Evolutionary conservation across 2,329 filamentous ascomycete species (phyloP), one percentile per base, ranked within the genome.

Genomic region (Colletotrichum tropicicola): DNA sequence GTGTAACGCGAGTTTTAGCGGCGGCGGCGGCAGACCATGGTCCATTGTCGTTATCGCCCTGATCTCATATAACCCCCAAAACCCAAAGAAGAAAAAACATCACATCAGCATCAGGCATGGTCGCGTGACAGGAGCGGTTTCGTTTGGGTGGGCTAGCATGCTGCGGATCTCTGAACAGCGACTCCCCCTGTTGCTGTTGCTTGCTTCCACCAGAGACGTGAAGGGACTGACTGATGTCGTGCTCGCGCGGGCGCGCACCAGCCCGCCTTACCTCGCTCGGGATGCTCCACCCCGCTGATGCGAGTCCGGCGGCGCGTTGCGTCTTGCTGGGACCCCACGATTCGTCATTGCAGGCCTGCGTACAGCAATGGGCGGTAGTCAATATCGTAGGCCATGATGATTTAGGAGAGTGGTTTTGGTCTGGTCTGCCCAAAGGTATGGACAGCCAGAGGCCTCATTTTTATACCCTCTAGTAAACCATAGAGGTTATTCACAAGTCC

Each of bases 261-360:
- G 21, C 35, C 35, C n/a, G 35, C 35, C 9, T 39, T 13, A 13
- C 7, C 41, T 43, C 39, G 17, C 9, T 17, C n/a, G 39, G 39
- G 19, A 43, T 43, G 32, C 12, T 35, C 32, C 32, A 35, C 32
- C n/a, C 9, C 52, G 28, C 25, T 39, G 54, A 57, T 57, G 44
- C 43, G 43, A 48, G 17, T 21, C 13, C 43, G 30, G 54, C 43
- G 54, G 54, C 54, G 44, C 30, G 54, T 57, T 47, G 41, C 53
- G 53, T 56, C 53, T 56, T 28, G 17, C 32, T 27, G 28, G 28
- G 28, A 39, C 54, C 54, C 54, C 54, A 39, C 43, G 54, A 48
- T 57, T 48, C 54, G 54, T 39, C 54, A 57, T 57, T 37, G 44
- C 54, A 48, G 43, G 19, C 43, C 43, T 28, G 6, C 30, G 21